Percentiles rank a stretch among this genome's conserved stretches.
phyloP scores from a whole-genome alignment of 177 flowering plant genomes.

The Vitis hybrid region DNA sequence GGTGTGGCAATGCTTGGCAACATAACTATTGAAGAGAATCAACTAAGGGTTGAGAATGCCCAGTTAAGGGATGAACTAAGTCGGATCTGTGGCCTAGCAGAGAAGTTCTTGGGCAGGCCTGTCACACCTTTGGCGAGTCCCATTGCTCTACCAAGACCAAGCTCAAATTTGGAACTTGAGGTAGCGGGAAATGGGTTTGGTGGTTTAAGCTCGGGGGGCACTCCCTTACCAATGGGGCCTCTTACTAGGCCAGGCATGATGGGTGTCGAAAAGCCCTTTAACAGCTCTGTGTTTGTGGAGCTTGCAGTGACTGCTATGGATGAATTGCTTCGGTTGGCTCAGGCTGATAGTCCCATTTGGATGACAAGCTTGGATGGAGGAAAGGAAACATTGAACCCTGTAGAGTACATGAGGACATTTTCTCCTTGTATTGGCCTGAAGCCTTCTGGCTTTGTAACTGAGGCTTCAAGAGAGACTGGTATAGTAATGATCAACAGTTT shows the following conservation, averaged over 20 bases:
- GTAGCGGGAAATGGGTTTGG: conserved; percentile 39
- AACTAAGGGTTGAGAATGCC: conserved; percentile 51
- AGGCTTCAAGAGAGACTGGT: conserved; percentile 44
- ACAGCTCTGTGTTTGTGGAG: conserved; percentile 29
- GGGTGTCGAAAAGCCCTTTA: conserved; percentile 17
- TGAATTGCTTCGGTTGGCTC: conserved; percentile 41
- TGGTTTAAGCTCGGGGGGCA: conserved; percentile 17
- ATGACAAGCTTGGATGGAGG: conserved; percentile 26
- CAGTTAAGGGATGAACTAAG: conserved; percentile 42
- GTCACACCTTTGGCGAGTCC: conserved; percentile 21
- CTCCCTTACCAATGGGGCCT: conserved; percentile 28
- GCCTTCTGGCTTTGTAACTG: conserved; percentile 30
- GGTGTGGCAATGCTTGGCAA: conserved; percentile 36
- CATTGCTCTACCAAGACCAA: conserved; percentile 9
- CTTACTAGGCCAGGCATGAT: conserved; percentile 10
- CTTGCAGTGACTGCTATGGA: conserved; percentile 48
- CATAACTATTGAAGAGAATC: conserved; percentile 36
- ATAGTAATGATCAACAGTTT: conserved; percentile 35
- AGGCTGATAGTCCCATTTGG: conserved; percentile 43
- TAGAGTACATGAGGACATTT: conserved; percentile 41
- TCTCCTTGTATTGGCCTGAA: conserved; percentile 31
- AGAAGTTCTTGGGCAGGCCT: conserved; percentile 41
- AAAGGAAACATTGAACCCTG: conserved; percentile 32
- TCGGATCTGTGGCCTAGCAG: conserved; percentile 33
- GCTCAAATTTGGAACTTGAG: conserved; percentile 36